Conservation (phyloP, 768 basidiomycete species). For the Lyophyllum semitale region DNA sequence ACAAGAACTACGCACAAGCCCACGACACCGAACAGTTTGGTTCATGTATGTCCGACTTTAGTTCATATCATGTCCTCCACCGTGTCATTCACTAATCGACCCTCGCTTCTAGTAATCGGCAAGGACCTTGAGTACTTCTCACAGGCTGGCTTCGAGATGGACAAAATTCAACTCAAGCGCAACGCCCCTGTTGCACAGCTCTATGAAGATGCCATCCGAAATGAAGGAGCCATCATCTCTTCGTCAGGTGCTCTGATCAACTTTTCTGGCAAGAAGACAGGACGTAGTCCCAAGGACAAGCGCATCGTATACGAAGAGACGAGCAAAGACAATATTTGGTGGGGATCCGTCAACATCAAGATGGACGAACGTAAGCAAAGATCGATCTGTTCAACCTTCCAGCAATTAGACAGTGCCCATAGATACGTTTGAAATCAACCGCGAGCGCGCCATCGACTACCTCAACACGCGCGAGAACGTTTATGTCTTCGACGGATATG, state of each 20-base stretch:
- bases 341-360: conserved; percentile 99
- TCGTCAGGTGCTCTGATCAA: conserved; percentile 97
- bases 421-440: conserved; percentile 99
- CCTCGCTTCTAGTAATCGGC: conserved; percentile 68
- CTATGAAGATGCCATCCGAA: conserved; percentile 97
- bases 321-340: conserved; percentile 97
- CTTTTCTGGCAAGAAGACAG: conserved; percentile 99
- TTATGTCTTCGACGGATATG: conserved; percentile 95
- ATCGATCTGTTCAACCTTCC: background rate
- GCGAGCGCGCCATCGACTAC: conserved; percentile 98
- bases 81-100: conserved; percentile 2
- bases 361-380: conserved; percentile 88
- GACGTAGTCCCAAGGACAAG: conserved; percentile 97
- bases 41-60: conserved; percentile 52
- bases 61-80: background rate
- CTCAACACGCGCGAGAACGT: conserved; percentile 98
- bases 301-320: conserved; percentile 98
- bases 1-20: conserved; percentile 81
- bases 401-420: conserved; percentile 5
- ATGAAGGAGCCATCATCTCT: conserved; percentile 98
- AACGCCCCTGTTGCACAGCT: conserved; percentile 88
- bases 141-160: conserved; percentile 99
- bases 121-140: conserved; percentile 97
- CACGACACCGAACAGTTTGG: conserved; percentile 63
- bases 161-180: conserved; percentile 93